Percentiles rank a stretch among this genome's conserved stretches.
phyloP scores from a whole-genome alignment of 768 basidiomycete genomes.

The Mycena haematopus region DNA sequence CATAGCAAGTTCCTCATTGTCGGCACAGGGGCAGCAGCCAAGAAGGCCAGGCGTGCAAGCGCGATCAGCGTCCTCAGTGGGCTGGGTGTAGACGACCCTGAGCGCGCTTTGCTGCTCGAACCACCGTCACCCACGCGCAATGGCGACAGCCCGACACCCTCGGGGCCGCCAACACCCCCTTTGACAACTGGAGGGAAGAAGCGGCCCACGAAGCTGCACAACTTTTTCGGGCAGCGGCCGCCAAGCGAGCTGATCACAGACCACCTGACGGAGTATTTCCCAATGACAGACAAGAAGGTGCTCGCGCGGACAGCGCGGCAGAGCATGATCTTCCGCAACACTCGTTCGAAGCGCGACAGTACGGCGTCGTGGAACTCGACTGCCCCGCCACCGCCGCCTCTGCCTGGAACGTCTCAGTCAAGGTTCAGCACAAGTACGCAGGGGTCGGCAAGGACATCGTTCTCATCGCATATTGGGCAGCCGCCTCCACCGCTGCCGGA shows the following conservation, averaged over 20 bases:
- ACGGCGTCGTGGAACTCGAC: slow-evolving; percentile 50
- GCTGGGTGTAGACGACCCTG: slow-evolving; percentile 85
- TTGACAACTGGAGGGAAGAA: slow-evolving; percentile 45
- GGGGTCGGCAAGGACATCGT: slow-evolving; percentile 53
- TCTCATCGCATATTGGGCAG: slow-evolving; percentile 47
- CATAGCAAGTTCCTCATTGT: slow-evolving; percentile 33
- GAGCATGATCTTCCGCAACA: slow-evolving; percentile 77
- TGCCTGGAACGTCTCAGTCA: slow-evolving; percentile 36
- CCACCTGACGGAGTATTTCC: slow-evolving; percentile 95
- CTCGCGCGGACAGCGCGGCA: slow-evolving; percentile 87
- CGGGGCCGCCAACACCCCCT: slow-evolving; percentile 35
- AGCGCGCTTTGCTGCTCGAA: slow-evolving; percentile 53
- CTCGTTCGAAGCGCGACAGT: slow-evolving; percentile 53
- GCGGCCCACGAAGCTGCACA: slow-evolving; percentile 77
- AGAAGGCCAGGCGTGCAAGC: slow-evolving; percentile 88
- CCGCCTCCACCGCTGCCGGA: slow-evolving; percentile 42
- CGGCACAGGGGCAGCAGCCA: slow-evolving; percentile 36
- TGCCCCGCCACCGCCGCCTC: slow-evolving; percentile 41
- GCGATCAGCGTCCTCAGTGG: slow-evolving; percentile 94
- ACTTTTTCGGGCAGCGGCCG: slow-evolving; percentile 98
- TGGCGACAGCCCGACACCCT: slow-evolving; percentile 33
- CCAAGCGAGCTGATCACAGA: slow-evolving; percentile 97
- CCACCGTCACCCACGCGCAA: slow-evolving; percentile 57
- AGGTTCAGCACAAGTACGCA: slow-evolving; percentile 71
- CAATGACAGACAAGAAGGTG: slow-evolving; percentile 89